These are phyloP conservation scores for Globisporangium ultimum DNA, from an alignment of 352 stramenopile genomes.

Conservation along the genomic window DNA sequence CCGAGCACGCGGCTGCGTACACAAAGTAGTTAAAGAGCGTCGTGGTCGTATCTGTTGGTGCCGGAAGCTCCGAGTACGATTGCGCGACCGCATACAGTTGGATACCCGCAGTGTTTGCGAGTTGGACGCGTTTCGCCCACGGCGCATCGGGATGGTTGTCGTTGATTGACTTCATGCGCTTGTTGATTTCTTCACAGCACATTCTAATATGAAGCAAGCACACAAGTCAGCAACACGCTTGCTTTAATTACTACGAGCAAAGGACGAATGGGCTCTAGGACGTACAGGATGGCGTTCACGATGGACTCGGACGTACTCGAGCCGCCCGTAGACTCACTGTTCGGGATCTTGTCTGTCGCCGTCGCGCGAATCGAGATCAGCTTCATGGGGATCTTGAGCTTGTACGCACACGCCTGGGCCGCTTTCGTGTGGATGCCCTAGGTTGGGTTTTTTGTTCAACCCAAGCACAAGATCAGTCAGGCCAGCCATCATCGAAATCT, in stretches of 20 bases:
- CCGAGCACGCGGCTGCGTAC: slow-evolving; percentile 88
- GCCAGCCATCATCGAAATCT: too few species aligned
- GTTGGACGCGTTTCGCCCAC: slow-evolving; percentile 68
- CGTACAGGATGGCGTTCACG: slow-evolving; percentile 30
- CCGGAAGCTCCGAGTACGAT: slow-evolving; percentile 84
- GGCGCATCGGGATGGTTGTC: slow-evolving; percentile 11
- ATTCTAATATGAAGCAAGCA: slow-evolving; percentile 13
- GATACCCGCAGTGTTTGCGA: slow-evolving; percentile 90
- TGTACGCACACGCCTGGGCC: slow-evolving; percentile 44
- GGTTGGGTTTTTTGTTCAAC: background rate
- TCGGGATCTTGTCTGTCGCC: slow-evolving; percentile 47
- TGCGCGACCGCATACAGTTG: slow-evolving; percentile 93
- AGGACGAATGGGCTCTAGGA: background rate
- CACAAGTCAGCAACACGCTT: slow-evolving; percentile 11
- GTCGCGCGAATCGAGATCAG: slow-evolving; percentile 43
- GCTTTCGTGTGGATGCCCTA: slow-evolving; percentile 71
- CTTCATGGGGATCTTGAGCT: slow-evolving; percentile 32
- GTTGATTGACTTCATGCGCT: slow-evolving; percentile 27
- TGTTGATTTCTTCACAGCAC: slow-evolving; percentile 42
- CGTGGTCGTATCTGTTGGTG: slow-evolving; percentile 30
- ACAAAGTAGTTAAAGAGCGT: slow-evolving; percentile 94
- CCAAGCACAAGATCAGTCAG: background rate
- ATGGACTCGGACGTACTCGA: slow-evolving; percentile 62
- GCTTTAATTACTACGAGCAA: background rate
- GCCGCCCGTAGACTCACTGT: slow-evolving; percentile 39